Percentiles rank a stretch among this genome's conserved stretches.
Conservation (phyloP, 2,329 filamentous ascomycete genomes). For the Arthrobotrys musiformis region DNA sequence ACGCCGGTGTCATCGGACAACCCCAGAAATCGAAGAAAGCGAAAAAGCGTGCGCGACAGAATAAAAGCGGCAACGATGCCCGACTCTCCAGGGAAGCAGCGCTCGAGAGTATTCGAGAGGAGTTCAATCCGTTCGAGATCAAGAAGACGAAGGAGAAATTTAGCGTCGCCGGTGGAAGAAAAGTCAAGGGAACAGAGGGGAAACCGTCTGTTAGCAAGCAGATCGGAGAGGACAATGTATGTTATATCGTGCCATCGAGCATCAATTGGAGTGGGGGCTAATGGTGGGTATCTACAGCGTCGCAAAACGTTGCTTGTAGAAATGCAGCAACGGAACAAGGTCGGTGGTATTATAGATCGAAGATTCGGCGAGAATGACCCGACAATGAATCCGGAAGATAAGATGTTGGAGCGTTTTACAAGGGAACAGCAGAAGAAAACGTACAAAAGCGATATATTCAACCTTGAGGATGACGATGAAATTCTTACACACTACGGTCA, state of each 20-base stretch:
- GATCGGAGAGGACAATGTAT: constrained; percentile 82
- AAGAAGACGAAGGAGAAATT: constrained; percentile 66
- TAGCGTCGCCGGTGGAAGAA: constrained; percentile 62
- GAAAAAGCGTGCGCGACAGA: constrained; percentile 67
- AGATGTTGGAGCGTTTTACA: constrained; percentile 89
- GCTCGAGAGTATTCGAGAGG: constrained; percentile 86
- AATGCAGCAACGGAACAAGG: constrained; percentile 87
- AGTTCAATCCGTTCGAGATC: constrained; percentile 98
- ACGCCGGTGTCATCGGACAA: constrained; percentile 88
- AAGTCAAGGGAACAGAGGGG: constrained; percentile 67
- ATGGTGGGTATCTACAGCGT: constrained; percentile 67
- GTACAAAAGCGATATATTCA: constrained; percentile 77
- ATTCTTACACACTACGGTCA: constrained; percentile 85
- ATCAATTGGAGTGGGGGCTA: neutral
- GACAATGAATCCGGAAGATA: constrained; percentile 90
- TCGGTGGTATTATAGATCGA: constrained; percentile 89
- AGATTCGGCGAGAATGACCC: constrained; percentile 96
- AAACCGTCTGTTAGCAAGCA: constrained; percentile 87
- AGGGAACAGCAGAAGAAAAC: constrained; percentile 76
- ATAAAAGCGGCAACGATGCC: constrained; percentile 69
- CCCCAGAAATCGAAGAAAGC: constrained; percentile 97
- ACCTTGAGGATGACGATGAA: constrained; percentile 84
- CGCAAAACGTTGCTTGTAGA: constrained; percentile 86
- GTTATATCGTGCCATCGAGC: constrained; percentile 57
- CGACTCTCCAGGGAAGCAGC: constrained; percentile 80